Conservation (phyloP, 306 rosid species). For the Prunus davidiana region DNA sequence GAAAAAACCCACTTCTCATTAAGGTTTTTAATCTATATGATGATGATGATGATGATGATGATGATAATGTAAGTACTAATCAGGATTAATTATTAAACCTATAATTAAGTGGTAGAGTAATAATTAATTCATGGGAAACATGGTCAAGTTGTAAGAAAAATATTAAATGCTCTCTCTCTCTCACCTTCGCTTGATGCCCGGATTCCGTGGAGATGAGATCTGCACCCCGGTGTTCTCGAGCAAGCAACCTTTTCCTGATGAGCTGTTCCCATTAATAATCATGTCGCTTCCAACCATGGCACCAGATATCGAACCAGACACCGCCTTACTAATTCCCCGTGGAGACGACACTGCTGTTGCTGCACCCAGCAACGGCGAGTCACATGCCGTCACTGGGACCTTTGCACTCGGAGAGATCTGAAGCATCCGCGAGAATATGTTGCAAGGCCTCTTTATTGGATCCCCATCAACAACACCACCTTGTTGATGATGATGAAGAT, state of each 20-base stretch:
- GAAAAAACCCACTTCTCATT: neutral
- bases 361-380: constrained; percentile 23
- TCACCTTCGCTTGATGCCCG: constrained; percentile 77
- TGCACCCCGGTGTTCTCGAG: constrained; percentile 49
- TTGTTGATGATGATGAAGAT: neutral
- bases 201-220: constrained; percentile 91
- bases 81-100: neutral
- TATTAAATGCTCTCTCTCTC: neutral
- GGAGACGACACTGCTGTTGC: constrained; percentile 24
- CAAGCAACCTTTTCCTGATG: constrained; percentile 37
- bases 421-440: constrained; percentile 73
- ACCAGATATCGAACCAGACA: constrained; percentile 6
- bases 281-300: constrained; percentile 40
- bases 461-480: constrained; percentile 7
- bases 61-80: constrained; percentile 1
- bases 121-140: constrained; percentile 15
- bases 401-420: constrained; percentile 79
- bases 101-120: neutral
- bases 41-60: neutral
- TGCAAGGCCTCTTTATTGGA: constrained; percentile 29
- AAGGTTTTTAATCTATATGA: neutral
- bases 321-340: constrained; percentile 23
- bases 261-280: constrained; percentile 37
- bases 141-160: constrained; percentile 3
- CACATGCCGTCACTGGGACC: constrained; percentile 29